A percentile compares a stretch with the other conserved stretches of the same genome.
Evolutionary conservation across 2,329 filamentous ascomycete genomes (phyloP).

Genomic region (Ilyonectria sp.): DNA sequence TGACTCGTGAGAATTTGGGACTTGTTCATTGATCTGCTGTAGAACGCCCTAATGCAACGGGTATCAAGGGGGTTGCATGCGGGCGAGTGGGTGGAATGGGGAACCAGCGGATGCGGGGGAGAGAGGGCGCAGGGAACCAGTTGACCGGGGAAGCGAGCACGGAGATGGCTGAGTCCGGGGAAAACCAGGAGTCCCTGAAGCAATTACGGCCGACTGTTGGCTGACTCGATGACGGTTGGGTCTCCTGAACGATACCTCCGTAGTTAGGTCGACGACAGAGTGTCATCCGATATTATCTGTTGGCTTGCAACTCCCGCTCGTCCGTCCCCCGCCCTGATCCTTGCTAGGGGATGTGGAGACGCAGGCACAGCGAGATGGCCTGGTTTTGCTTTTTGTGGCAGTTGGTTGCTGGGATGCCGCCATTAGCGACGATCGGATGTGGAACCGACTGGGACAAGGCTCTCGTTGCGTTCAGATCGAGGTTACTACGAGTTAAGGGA

Average conservation of each 20-base stretch:
- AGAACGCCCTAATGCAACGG: background rate
- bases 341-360: constrained; percentile 31
- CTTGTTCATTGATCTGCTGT: background rate
- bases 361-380: constrained; percentile 12
- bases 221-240: background rate
- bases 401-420: constrained; percentile 10
- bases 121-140: background rate
- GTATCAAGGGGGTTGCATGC: background rate
- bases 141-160: background rate
- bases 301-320: constrained; percentile 15
- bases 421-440: constrained; percentile 35
- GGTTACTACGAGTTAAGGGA: constrained; percentile 13
- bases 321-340: constrained; percentile 15
- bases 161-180: constrained; percentile 1
- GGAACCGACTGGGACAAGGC: constrained; percentile 14
- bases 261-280: background rate
- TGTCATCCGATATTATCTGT: constrained; percentile 1
- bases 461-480: constrained; percentile 33
- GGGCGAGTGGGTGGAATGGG: constrained; percentile 1
- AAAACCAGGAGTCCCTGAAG: constrained; percentile 2
- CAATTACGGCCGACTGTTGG: background rate
- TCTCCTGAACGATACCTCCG: background rate
- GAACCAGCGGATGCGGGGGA: background rate
- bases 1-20: background rate
- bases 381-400: constrained; percentile 15